These are phyloP conservation scores for Dictyostelium brefeldianum DNA, from an alignment of 78 protist species.

Conservation along the genomic window DNA sequence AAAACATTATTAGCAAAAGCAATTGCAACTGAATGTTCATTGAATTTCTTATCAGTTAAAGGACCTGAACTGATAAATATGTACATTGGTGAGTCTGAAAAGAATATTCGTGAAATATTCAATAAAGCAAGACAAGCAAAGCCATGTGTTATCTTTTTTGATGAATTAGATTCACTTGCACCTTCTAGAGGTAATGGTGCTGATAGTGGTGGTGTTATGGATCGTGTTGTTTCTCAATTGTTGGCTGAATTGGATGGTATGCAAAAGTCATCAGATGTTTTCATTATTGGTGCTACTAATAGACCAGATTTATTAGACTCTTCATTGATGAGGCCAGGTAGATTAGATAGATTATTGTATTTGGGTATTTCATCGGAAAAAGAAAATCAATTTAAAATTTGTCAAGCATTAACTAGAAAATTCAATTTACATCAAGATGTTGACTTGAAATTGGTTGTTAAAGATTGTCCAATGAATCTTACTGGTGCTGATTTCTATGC, in stretches of 20 bases:
- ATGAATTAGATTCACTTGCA: slow-evolving; percentile 95
- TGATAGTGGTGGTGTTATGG: slow-evolving; percentile 90
- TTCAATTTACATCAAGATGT: slow-evolving; percentile 69
- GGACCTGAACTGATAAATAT: slow-evolving; percentile 96
- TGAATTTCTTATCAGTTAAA: slow-evolving; percentile 84
- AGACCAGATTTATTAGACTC: slow-evolving; percentile 97
- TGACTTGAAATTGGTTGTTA: slow-evolving; percentile 37
- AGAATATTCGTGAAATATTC: slow-evolving; percentile 93
- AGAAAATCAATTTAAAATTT: slow-evolving; percentile 52
- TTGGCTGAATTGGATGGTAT: slow-evolving; percentile 94
- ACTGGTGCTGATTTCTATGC: slow-evolving; percentile 90
- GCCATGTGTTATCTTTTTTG: slow-evolving; percentile 97
- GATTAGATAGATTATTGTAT: slow-evolving; percentile 85
- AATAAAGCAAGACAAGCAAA: slow-evolving; percentile 85
- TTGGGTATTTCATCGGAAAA: slow-evolving; percentile 76
- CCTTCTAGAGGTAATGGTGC: slow-evolving; percentile 88
- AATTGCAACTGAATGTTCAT: slow-evolving; percentile 88
- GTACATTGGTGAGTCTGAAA: slow-evolving; percentile 97
- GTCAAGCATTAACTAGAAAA: slow-evolving; percentile 80
- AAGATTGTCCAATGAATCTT: slow-evolving; percentile 66
- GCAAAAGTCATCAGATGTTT: slow-evolving; percentile 81
- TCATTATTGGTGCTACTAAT: slow-evolving; percentile 99
- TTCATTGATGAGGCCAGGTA: slow-evolving; percentile 97
- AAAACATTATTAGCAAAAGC: slow-evolving; percentile 95
- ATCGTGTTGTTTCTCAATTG: slow-evolving; percentile 92